Conservation (phyloP, 1,139 yeast species). For the Magnusiomyces fungicola region DNA sequence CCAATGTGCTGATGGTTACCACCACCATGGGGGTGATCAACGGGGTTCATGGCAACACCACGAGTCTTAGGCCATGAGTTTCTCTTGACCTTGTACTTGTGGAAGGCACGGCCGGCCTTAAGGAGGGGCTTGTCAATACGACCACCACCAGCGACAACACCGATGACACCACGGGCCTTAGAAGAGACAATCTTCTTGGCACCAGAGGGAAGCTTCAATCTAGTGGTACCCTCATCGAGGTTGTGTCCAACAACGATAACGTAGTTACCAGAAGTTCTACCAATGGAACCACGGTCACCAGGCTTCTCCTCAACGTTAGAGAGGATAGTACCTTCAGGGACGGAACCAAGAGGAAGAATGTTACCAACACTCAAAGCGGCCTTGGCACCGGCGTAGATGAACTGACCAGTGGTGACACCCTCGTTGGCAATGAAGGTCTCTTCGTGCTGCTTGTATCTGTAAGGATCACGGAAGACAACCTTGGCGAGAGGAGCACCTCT, state of each 20-base stretch:
- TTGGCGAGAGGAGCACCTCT: constrained; percentile 99
- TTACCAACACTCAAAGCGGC: constrained; percentile 97
- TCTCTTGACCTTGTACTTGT: constrained; percentile 98
- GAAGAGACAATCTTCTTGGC: constrained; percentile 95
- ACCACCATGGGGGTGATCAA: constrained; percentile 99
- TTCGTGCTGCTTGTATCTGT: constrained; percentile 95
- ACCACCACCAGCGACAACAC: constrained; percentile 99
- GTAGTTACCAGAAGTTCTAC: constrained; percentile 99
- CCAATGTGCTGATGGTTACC: constrained; percentile 99
- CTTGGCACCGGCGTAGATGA: constrained; percentile 97
- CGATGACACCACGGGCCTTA: constrained; percentile 98
- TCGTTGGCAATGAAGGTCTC: constrained; percentile 99
- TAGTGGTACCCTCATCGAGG: constrained; percentile 98
- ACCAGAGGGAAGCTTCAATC: constrained; percentile 98
- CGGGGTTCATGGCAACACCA: constrained; percentile 99
- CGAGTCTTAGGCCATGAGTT: constrained; percentile 99
- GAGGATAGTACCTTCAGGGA: constrained; percentile 99
- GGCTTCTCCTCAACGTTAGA: constrained; percentile 98
- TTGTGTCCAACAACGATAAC: constrained; percentile 98
- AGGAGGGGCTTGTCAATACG: constrained; percentile 98
- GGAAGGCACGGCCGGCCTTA: constrained; percentile 99
- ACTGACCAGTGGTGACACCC: constrained; percentile 99
- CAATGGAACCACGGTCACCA: constrained; percentile 99
- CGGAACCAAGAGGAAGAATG: constrained; percentile 92
- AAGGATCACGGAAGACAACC: constrained; percentile 99